Evolutionary conservation across 257 asterid genomes (phyloP).

Genomic region (Salvia splendens): DNA sequence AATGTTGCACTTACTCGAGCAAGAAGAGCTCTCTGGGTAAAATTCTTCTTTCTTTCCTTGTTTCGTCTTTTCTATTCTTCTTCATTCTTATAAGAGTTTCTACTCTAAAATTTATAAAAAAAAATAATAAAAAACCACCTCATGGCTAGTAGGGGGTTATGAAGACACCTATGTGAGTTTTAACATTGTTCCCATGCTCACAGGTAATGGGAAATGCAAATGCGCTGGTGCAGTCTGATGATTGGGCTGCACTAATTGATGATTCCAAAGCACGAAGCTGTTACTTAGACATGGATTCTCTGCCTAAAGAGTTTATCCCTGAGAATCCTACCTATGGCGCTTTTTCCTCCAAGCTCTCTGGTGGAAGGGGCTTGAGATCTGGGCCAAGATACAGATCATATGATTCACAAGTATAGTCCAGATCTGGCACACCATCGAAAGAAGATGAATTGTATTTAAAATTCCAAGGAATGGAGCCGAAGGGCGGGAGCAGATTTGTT

Average conservation of each 20-base stretch:
- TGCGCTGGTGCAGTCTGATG: constrained; percentile 79
- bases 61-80: constrained; percentile 6
- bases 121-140: background rate
- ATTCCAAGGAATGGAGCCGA: constrained; percentile 60
- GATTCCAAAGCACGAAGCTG: constrained; percentile 86
- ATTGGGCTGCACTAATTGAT: constrained; percentile 88
- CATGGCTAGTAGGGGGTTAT: background rate
- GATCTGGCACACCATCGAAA: constrained; percentile 94
- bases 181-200: background rate
- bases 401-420: constrained; percentile 72
- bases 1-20: constrained; percentile 99
- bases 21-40: constrained; percentile 97
- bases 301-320: constrained; percentile 80
- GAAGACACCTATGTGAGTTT: background rate
- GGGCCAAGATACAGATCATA: constrained; percentile 74
- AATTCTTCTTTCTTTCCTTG: constrained; percentile 13
- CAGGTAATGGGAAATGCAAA: constrained; percentile 98
- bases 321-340: constrained; percentile 50
- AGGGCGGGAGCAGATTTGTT: constrained; percentile 57
- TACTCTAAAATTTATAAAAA: background rate
- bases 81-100: background rate
- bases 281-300: constrained; percentile 86
- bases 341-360: constrained; percentile 52
- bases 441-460: constrained; percentile 64
- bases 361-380: constrained; percentile 64